Conservation (phyloP, 225 moss, liverwort and hornwort genomes). For the Physcomitrium patens region DNA sequence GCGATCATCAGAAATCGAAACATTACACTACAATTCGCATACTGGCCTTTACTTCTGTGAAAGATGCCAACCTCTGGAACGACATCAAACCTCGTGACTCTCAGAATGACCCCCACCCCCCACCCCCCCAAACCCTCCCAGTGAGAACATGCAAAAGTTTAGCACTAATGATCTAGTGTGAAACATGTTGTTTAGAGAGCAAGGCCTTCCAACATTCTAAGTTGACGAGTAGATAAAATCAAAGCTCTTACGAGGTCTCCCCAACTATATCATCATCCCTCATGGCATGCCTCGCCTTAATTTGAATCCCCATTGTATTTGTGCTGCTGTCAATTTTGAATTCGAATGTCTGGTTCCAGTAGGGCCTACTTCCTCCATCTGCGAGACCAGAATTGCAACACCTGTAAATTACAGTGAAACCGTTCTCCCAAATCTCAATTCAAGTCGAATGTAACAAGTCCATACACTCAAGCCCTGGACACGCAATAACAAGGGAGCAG, state of each 20-base stretch:
- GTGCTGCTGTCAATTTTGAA: slow-evolving; percentile 50
- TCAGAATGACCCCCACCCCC: background rate
- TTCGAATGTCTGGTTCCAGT: slow-evolving; percentile 43
- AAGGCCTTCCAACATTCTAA: background rate
- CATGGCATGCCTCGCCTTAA: slow-evolving; percentile 36
- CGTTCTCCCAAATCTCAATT: background rate
- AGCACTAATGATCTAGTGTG: background rate
- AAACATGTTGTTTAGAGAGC: background rate
- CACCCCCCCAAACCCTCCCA: no score
- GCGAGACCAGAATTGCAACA: slow-evolving; percentile 12
- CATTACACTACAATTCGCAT: background rate
- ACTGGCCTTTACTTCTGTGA: background rate
- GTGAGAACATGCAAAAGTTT: background rate
- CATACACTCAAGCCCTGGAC: background rate
- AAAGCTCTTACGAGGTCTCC: slow-evolving; percentile 31
- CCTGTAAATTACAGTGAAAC: background rate
- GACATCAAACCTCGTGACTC: background rate
- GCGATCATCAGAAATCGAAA: no score
- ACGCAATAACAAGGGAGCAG: background rate
- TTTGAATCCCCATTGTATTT: slow-evolving; percentile 33
- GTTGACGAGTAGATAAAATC: background rate
- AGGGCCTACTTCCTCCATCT: slow-evolving; percentile 46
- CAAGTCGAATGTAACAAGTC: background rate
- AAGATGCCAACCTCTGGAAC: background rate
- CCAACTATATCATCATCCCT: slow-evolving; percentile 45